Percentiles rank a stretch among this genome's conserved stretches.
phyloP scores from a whole-genome alignment of 441 rosid genomes.

The Erodium moschatum region DNA sequence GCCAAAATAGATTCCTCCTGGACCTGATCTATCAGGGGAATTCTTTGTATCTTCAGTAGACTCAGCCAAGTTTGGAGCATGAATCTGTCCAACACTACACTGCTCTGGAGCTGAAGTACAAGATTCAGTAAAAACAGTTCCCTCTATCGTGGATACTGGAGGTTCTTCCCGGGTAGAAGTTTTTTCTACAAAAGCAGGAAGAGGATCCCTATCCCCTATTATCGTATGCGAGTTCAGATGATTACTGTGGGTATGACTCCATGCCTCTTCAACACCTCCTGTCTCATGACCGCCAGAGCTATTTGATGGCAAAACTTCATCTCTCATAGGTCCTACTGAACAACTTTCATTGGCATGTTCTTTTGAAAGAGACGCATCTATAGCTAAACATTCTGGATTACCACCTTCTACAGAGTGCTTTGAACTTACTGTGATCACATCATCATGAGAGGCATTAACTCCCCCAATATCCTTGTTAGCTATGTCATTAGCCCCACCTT shows the following conservation, averaged over 20 bases:
- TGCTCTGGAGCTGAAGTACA: conserved; percentile 30
- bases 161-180: conserved; percentile 32
- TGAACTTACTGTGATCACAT: conserved; percentile 16
- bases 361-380: conserved; percentile 29
- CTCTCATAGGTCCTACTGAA: conserved; percentile 30
- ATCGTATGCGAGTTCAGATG: neutral
- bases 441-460: conserved; percentile 23
- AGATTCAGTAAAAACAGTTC: conserved; percentile 27
- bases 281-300: conserved; percentile 31
- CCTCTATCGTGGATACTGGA: conserved; percentile 23
- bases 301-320: conserved; percentile 28
- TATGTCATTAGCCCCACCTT: conserved; percentile 26
- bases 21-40: conserved; percentile 24
- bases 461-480: conserved; percentile 30
- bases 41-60: conserved; percentile 26
- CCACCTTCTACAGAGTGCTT: conserved; percentile 23
- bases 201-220: too few species aligned
- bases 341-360: conserved; percentile 31
- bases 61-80: conserved; percentile 29
- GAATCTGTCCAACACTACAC: conserved; percentile 32
- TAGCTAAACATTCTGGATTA: conserved; percentile 29
- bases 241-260: conserved; percentile 26
- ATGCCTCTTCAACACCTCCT: conserved; percentile 33
- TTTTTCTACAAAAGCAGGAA: conserved; percentile 1
- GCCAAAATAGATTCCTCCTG: conserved; percentile 25